Evolutionary conservation across 805 yeast genomes (phyloP), one percentile per base, ranked within the genome.

Genomic region (Metschnikowia anglica): DNA sequence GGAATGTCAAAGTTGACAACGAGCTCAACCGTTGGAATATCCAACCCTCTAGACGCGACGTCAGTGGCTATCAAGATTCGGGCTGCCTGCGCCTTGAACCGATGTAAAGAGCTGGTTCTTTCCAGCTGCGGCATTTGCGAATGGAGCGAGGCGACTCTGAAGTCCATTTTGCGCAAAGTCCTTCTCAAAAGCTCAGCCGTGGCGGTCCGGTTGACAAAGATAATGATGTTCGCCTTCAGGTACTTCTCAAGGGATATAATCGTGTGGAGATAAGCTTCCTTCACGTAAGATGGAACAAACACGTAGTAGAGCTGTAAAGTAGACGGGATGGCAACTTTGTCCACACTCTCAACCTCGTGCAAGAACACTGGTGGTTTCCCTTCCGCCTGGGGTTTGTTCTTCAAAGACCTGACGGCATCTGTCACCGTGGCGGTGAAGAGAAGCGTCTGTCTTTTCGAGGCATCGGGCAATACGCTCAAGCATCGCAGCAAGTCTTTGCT

Each of bases 1-100:
- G 99, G 99, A 18, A 93, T 79, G 58, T 93, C 98, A 58, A 79
- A 93, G 61, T 93, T 93, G 19, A 93, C 68, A 19, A 93, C 98
- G 53, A 93, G 71, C 58, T 83, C 91, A 3, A 93, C 99, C 7
- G 80, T 74, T 9, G 98, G 99, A 43, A 93, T 93, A 74, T 93
- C 99, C 51, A 93, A 76, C 62, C 99, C 99, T 78, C 99, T 81
- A 21, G 96, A 83, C 2, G 97, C 99, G 17, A 93, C 97, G 62
- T 93, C 99, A 0, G 99, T 93, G 6, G 98, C 97, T 13, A 93
- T 83, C 42, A 93, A 68, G 1, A 93, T 88, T 35, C 95, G 76
- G 0, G 98, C 98, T 3, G 96, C 97, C 42, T 87, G 85, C 0
- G 98, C 97, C 57, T 91, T 79, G 67, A 93, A 93, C 56, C 98